These are phyloP conservation scores for Hymenoscyphus albidus DNA, from an alignment of 2,329 filamentous ascomycete genomes.

Conservation along the genomic window DNA sequence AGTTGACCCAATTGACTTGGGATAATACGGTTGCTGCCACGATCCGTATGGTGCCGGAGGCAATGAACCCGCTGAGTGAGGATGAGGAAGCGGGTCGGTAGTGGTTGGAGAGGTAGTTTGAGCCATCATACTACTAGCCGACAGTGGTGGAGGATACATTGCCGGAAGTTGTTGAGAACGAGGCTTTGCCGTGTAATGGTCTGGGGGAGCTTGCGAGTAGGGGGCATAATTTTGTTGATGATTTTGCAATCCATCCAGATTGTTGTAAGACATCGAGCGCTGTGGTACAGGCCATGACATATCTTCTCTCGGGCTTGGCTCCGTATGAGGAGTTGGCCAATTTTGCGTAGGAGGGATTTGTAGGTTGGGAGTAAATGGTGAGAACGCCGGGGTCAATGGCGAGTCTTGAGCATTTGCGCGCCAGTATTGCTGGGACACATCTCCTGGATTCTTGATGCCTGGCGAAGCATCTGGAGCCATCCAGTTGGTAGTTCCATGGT, in stretches of 20 bases:
- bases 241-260: slow-evolving; percentile 32
- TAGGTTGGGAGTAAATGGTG: slow-evolving; percentile 44
- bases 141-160: slow-evolving; percentile 31
- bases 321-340: slow-evolving; percentile 30
- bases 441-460: slow-evolving; percentile 39
- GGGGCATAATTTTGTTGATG: slow-evolving; percentile 26
- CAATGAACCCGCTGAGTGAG: slow-evolving; percentile 26
- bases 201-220: slow-evolving; percentile 22
- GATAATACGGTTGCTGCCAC: slow-evolving; percentile 33
- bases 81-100: slow-evolving; percentile 23
- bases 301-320: slow-evolving; percentile 31
- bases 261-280: slow-evolving; percentile 35
- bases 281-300: slow-evolving; percentile 33
- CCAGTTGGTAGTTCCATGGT: slow-evolving; percentile 30
- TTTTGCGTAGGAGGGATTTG: slow-evolving; percentile 29
- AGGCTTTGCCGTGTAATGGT: slow-evolving; percentile 29
- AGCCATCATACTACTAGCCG: slow-evolving; percentile 19
- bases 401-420: slow-evolving; percentile 47
- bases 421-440: slow-evolving; percentile 45
- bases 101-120: slow-evolving; percentile 21
- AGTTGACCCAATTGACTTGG: slow-evolving; percentile 25
- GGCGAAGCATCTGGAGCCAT: slow-evolving; percentile 32
- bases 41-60: slow-evolving; percentile 23
- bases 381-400: slow-evolving; percentile 47
- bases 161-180: slow-evolving; percentile 23